phyloP scores from a whole-genome alignment of 345 rosid species.

The Gossypium sturtianum region DNA sequence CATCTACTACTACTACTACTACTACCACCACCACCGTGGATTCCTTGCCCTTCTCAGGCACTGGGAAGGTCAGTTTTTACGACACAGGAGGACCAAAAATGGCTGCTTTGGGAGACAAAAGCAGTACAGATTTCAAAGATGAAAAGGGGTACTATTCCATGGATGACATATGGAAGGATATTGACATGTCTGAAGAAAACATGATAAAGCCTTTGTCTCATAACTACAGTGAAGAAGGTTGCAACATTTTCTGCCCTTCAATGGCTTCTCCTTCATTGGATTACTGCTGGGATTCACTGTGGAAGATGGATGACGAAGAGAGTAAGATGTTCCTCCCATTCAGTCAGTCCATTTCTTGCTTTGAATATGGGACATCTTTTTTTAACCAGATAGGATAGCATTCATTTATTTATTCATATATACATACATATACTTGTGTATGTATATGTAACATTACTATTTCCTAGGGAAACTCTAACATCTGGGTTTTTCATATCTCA shows the following conservation, averaged over 20 bases:
- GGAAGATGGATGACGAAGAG: conserved; percentile 67
- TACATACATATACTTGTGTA: not conserved
- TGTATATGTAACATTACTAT: conserved; percentile 23
- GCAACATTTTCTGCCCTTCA: conserved; percentile 38
- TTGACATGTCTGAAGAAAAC: conserved; percentile 48
- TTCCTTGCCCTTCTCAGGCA: conserved; percentile 33
- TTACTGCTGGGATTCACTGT: conserved; percentile 44
- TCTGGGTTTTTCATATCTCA: conserved; percentile 22
- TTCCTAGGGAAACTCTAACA: conserved; percentile 31
- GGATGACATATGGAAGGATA: conserved; percentile 95
- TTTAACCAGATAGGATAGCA: conserved; percentile 46
- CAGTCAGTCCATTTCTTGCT: conserved; percentile 34
- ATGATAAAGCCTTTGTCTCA: conserved; percentile 43
- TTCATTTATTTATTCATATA: conserved; percentile 40
- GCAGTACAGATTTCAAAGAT: conserved; percentile 31
- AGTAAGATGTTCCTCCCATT: conserved; percentile 47
- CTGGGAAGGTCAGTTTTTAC: conserved; percentile 61
- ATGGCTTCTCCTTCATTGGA: conserved; percentile 62
- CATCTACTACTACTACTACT: conserved; percentile 29
- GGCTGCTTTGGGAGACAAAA: conserved; percentile 23
- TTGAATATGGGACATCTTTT: conserved; percentile 31
- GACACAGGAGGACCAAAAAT: conserved; percentile 65
- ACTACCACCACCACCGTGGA: conserved; percentile 42
- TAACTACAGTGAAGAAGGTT: conserved; percentile 40
- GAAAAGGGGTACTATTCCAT: conserved; percentile 47